Base-by-base conservation (phyloP, 345 rosid species). In the Rhizophora mangle region DNA sequence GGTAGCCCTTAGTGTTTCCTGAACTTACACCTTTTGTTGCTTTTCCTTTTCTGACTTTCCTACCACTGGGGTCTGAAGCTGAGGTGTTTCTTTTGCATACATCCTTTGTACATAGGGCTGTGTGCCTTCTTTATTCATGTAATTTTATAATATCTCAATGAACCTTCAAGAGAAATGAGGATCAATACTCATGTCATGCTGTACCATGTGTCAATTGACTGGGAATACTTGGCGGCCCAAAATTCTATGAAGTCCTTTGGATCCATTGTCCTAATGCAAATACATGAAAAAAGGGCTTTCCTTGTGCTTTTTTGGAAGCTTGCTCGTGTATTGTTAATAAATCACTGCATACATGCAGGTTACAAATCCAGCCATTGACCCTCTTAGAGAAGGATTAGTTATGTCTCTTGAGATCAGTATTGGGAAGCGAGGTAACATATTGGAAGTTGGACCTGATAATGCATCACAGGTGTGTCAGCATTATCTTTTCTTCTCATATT, bases 321-420 rank as follows among this genome's bases (percentile, higher is more conserved):
- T 21, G 6, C 60, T 55, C 16, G 2, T 13, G 3, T 24, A 9
- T 22, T 22, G 24, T 55, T 46, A 77, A 29, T 61, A 76, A 34
- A 54, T 21, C 26, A 30, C 67, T 67, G 21, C 47, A 55, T 72
- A 61, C 58, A 60, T 68, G 55, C 83, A 95, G 97, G 99, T 95
- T 54, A 95, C 99, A 70, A 95, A 95, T 81, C 99, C 99, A 63
- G 96, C 99, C 74, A 95, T 95, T 72, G 99, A 95, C 64, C 99
- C 99, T 46, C 89, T 95, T 21, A 85, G 99, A 74, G 99, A 95
- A 82, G 97, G 99, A 32, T 79, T 95, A 68, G 99, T 95, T 73
- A 92, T 95, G 99, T 95, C 99, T 68, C 97, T 95, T 67, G 97
- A 95, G 82, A 85, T 95, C 70, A 95, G 87, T 72, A 81, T 95